Evolutionary conservation across 371 early-diverging fungal genomes (phyloP), one percentile per base, ranked within the genome.

Genomic region (Circinella umbellata): DNA sequence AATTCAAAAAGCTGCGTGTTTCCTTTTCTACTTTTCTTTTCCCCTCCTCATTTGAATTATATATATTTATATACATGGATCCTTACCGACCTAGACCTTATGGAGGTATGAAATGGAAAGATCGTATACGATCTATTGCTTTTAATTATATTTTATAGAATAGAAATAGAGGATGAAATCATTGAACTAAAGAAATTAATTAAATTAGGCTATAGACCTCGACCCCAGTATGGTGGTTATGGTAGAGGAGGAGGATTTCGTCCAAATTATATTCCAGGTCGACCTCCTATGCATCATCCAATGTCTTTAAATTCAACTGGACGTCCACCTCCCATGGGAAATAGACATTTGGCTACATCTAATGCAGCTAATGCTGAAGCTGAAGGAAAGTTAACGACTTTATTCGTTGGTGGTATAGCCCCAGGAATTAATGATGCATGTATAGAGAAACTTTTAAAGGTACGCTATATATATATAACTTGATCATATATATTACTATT

Each of bases 331-430:
- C 42, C 42, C 11, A 42, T 42, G 42, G 42, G 42, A 42, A 42
- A 42, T 11, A 42, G 42, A n/a, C 27, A 51, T 18, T 20, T 35
- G 11, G 55, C 69, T 47, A 37, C 55, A 11, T 9, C 3, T 1
- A 11, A 11, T 35, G 14, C 54, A 17, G 37, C 67, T 37, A 70
- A 67, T 10, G 54, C 71, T 42, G 42, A 9, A 42, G 42, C 9
- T 51, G 51, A 51, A 37, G 92, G 91, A 20, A 92, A 90, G 70
- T 73, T 90, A 36, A 90, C 89, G 14, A 92, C 92, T 4, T 75
- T 93, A 3, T 95, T 93, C 74, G 88, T 95, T 20, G 91, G 90
- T 42, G 85, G 85, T n/a, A 95, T 95, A 67, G 83, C 91, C 0
- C 82, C 90, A 17, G 92, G 92, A 0, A 81, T 93, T 27, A 82